Evolutionary conservation across 2,329 filamentous ascomycete species (phyloP), one percentile per base, ranked within the genome.

Genomic region (Xylogone sp.): DNA sequence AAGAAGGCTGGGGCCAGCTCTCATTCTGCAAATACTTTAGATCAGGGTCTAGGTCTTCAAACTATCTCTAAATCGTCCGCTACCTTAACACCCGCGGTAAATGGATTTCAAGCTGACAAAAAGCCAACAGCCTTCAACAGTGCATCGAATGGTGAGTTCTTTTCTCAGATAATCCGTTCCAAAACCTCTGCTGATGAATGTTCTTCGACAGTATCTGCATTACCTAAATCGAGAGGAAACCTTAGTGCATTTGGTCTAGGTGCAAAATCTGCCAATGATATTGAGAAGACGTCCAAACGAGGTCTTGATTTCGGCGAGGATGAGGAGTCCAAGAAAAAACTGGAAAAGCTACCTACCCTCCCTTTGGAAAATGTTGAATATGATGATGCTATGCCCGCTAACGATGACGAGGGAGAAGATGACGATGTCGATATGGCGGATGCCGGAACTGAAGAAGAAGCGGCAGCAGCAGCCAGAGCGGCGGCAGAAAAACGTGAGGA

Each of bases 231-330:
- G 54, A 84, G 82, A 60, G 79, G 82, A 46, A 92, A 92, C 64
- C 81, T 95, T 45, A 87, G 88, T 66, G 86, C 86, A 27, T 97
- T 97, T 64, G 93, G 91, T 2, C 83, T 97, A 44, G 79, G 78
- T 53, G 78, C 80, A 52, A 94, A 90, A 66, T 73, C 81, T 42
- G 76, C 76, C 48, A 70, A 74, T 46, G 90, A 90, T 49, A 69
- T 69, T 20, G 86, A 89, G 48, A 90, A 88, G 63, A 68, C 81
- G 3, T 75, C 82, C 19, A 90, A 90, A 65, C 86, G 86, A 59
- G 90, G 88, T 54, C 75, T 96, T 20, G 85, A 91, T 60, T 85
- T 97, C 61, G 92, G 88, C 54, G 93, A 97, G 64, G 93, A 97
- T 62, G 90, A 96, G 62, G 86, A 84, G 27, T 87, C 86, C 2